Conservation (phyloP, 2,329 filamentous ascomycete genomes). For the Fonsecaea pedrosoi region DNA sequence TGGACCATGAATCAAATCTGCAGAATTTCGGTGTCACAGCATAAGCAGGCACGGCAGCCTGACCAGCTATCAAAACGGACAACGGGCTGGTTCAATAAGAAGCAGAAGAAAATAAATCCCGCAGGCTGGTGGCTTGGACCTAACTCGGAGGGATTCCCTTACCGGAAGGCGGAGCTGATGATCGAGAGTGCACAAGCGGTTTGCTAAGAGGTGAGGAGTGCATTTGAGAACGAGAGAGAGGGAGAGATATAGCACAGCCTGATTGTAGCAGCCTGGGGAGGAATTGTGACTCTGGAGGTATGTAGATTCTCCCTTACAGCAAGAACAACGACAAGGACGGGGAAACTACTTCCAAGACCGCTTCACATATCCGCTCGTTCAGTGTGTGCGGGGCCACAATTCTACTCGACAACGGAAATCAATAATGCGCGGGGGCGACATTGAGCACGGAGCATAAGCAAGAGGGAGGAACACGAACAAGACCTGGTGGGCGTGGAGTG, state of each 20-base stretch:
- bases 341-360: neutral
- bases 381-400: neutral
- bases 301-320: neutral
- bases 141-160: constrained; percentile 1
- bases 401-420: neutral
- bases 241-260: neutral
- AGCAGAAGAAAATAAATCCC: constrained; percentile 25
- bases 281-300: neutral
- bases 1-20: neutral
- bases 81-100: neutral
- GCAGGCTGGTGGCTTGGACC: constrained; percentile 13
- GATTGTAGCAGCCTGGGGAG: neutral
- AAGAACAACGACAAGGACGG: neutral
- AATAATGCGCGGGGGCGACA: neutral
- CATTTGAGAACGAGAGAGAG: neutral
- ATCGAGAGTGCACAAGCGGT: neutral
- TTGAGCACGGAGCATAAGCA: neutral
- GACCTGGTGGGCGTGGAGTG: constrained; percentile 13
- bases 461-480: neutral
- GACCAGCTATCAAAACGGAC: neutral
- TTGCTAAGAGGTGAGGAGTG: neutral
- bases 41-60: constrained; percentile 5
- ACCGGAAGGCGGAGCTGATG: neutral
- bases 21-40: constrained; percentile 5
- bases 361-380: neutral